Evolutionary conservation across 202 grass and related monocot species (phyloP).

Genomic region (Brachypodium distachyon): DNA sequence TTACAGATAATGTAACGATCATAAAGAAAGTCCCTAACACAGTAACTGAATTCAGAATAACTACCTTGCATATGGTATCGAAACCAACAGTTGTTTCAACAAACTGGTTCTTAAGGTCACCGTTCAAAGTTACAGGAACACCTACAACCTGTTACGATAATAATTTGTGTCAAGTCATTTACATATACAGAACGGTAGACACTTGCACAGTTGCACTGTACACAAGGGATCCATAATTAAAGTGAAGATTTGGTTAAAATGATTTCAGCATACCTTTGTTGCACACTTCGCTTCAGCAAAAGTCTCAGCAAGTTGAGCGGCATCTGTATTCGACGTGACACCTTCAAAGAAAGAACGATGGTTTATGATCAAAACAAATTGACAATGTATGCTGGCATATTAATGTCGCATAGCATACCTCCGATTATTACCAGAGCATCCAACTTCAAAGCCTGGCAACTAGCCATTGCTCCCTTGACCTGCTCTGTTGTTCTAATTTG

Average conservation of each 20-base stretch:
- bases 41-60: neutral
- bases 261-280: conserved; percentile 57
- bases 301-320: conserved; percentile 90
- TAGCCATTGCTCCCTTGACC: conserved; percentile 82
- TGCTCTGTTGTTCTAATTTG: conserved; percentile 96
- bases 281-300: conserved; percentile 89
- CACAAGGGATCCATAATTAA: neutral
- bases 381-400: neutral
- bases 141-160: conserved; percentile 66
- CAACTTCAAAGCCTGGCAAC: conserved; percentile 75
- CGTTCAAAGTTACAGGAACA: conserved; percentile 98
- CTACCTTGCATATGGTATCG: conserved; percentile 98
- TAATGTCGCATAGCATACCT: conserved; percentile 39
- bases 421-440: conserved; percentile 92
- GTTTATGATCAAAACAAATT: neutral
- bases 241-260: neutral
- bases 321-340: conserved; percentile 97
- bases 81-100: conserved; percentile 96
- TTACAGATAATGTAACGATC: neutral
- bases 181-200: neutral
- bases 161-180: neutral
- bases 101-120: conserved; percentile 98
- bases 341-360: conserved; percentile 41
- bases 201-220: neutral
- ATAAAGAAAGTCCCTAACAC: neutral